These are phyloP conservation scores for Calonectria hongkongensis DNA, from an alignment of 2,329 filamentous ascomycete species.

Conservation along the genomic window DNA sequence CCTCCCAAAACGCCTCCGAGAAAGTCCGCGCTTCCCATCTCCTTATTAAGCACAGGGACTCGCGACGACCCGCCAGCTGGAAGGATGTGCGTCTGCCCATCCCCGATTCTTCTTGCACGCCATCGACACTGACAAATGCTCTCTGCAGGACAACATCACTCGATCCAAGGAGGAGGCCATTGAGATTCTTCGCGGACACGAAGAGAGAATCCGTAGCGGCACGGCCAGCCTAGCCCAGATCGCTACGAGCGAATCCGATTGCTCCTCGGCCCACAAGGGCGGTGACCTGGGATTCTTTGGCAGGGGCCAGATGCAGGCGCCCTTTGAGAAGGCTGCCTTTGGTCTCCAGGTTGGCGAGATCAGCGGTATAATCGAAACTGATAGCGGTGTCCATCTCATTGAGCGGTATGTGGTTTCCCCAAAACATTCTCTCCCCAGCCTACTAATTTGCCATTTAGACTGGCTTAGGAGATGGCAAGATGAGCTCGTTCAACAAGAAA, in stretches of 20 bases:
- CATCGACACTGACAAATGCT: neutral
- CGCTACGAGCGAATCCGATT: neutral
- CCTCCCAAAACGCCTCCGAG: neutral
- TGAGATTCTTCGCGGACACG: neutral
- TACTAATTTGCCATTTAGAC: neutral
- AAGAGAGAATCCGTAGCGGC: neutral
- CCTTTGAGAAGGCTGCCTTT: neutral
- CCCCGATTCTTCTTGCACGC: neutral
- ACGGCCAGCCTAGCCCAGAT: neutral
- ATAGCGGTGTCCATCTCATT: slow-evolving; percentile 10
- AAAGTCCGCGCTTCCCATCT: slow-evolving; percentile 15
- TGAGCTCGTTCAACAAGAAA: neutral
- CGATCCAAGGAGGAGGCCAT: slow-evolving; percentile 14
- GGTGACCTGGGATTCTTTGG: slow-evolving; percentile 10
- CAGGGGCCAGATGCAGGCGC: slow-evolving; percentile 9
- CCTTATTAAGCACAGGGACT: slow-evolving; percentile 13
- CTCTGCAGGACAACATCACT: neutral
- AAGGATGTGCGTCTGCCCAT: neutral
- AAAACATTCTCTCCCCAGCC: too few species aligned
- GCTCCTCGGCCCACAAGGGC: slow-evolving; percentile 10
- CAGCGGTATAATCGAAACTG: slow-evolving; percentile 2
- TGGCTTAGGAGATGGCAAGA: neutral
- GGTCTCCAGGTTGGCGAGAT: slow-evolving; percentile 11
- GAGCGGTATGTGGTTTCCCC: neutral
- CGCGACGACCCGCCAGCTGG: slow-evolving; percentile 12